Percentiles rank a stretch among this genome's conserved stretches.
Conservation (phyloP, 345 rosid genomes). For the Iberis pinnata region DNA sequence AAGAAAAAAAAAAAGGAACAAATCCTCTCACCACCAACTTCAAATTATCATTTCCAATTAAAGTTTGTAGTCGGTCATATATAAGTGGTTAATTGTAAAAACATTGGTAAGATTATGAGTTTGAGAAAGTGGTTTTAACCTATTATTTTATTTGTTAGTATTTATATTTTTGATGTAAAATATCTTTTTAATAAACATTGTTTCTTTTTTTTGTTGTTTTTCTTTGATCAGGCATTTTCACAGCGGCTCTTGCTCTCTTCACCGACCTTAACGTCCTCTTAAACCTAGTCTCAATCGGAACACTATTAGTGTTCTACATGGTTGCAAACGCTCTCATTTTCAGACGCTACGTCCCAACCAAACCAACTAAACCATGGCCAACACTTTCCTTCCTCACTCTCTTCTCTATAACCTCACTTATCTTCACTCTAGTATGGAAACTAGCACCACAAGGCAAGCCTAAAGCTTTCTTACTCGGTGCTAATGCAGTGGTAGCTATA, state of each 20-base stretch:
- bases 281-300: slow-evolving; percentile 84
- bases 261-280: slow-evolving; percentile 65
- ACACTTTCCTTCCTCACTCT: slow-evolving; percentile 60
- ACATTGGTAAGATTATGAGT: no score
- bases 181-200: no score
- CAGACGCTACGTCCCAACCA: slow-evolving; percentile 60
- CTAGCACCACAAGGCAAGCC: slow-evolving; percentile 44
- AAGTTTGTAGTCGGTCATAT: no score
- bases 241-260: slow-evolving; percentile 75
- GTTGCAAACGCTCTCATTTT: slow-evolving; percentile 83
- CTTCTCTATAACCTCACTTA: slow-evolving; percentile 49
- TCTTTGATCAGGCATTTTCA: slow-evolving; percentile 56
- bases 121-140: no score
- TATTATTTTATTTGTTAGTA: no score
- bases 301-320: slow-evolving; percentile 90
- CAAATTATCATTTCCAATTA: neutral
- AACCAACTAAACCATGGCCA: slow-evolving; percentile 68
- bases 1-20: neutral
- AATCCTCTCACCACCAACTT: slow-evolving; percentile 9
- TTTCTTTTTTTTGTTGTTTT: no score
- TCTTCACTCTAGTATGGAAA: slow-evolving; percentile 66
- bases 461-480: slow-evolving; percentile 50
- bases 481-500: slow-evolving; percentile 37
- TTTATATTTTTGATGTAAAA: no score
- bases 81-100: no score